These are phyloP conservation scores for Trichoderma sp. DNA, from an alignment of 2,329 filamentous ascomycete genomes.

Conservation along the genomic window DNA sequence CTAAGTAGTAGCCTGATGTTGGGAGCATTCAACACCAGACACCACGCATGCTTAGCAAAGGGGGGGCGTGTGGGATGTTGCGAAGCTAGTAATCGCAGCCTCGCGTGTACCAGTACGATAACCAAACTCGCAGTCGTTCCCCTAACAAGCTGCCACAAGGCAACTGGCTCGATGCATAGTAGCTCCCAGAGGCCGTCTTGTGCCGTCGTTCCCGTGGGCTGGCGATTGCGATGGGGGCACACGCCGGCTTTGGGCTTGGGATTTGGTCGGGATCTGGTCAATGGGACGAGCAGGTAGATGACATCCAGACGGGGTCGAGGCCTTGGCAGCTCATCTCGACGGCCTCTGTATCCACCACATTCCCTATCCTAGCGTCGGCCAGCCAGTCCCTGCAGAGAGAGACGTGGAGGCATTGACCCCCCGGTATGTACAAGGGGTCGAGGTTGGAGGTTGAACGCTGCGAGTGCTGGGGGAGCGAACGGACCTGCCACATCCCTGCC, in stretches of 20 bases:
- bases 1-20: not conserved
- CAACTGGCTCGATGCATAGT: constrained; percentile 5
- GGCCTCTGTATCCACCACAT: constrained; percentile 21
- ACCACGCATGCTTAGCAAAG: not conserved
- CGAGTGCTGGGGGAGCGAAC: constrained; percentile 4
- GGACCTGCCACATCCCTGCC: constrained; percentile 11
- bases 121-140: constrained; percentile 1
- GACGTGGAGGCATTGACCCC: constrained; percentile 22
- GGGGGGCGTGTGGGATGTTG: constrained; percentile 25
- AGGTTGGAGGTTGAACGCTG: constrained; percentile 8
- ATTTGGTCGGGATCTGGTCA: constrained; percentile 26
- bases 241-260: constrained; percentile 26
- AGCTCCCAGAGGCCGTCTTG: constrained; percentile 18
- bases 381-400: constrained; percentile 30
- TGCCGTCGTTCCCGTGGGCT: constrained; percentile 31
- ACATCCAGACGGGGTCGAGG: constrained; percentile 28
- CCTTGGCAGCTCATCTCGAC: constrained; percentile 29
- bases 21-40: not conserved
- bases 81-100: constrained; percentile 16
- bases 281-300: constrained; percentile 28
- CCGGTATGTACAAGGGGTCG: constrained; percentile 22
- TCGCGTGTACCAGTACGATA: constrained; percentile 4
- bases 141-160: constrained; percentile 11
- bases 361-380: constrained; percentile 28
- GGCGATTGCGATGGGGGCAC: constrained; percentile 30